These are phyloP conservation scores for Calonectria pseudoreteaudii DNA, from an alignment of 2,329 filamentous ascomycete genomes.

Conservation along the genomic window DNA sequence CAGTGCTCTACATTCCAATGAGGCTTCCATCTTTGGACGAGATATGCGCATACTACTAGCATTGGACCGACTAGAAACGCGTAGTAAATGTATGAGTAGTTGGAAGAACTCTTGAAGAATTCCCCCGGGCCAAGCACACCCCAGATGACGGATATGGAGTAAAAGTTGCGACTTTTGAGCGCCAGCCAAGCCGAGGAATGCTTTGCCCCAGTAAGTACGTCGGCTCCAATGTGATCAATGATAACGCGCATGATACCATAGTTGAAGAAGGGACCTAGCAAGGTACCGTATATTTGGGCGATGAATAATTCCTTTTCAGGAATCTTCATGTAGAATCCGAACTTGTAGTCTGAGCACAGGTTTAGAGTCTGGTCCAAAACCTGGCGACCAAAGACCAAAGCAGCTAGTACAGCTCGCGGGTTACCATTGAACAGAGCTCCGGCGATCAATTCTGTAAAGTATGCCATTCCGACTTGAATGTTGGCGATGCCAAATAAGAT, in stretches of 20 bases:
- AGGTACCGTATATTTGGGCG: not conserved
- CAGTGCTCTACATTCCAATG: not conserved
- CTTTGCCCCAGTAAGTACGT: not conserved
- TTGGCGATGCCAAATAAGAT: slow-evolving; percentile 2
- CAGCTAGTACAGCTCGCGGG: not conserved
- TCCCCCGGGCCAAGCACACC: not conserved
- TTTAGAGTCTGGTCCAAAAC: not conserved
- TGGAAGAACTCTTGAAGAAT: not conserved
- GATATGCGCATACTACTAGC: not conserved
- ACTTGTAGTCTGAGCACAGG: not conserved
- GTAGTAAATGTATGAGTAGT: slow-evolving; percentile 3
- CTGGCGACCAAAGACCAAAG: not conserved
- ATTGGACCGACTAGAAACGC: not conserved
- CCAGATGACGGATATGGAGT: not conserved
- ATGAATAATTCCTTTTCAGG: not conserved
- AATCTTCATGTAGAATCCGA: not conserved
- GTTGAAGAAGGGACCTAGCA: not conserved
- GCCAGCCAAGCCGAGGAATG: not conserved
- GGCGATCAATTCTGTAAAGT: not conserved
- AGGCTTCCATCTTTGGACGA: not conserved
- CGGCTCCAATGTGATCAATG: not conserved
- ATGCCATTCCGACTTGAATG: not conserved
- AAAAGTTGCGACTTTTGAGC: not conserved
- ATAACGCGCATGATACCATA: not conserved
- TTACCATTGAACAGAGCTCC: not conserved